These are phyloP conservation scores for Leishmania braziliensis DNA, from an alignment of 208 protist species.

Conservation along the genomic window DNA sequence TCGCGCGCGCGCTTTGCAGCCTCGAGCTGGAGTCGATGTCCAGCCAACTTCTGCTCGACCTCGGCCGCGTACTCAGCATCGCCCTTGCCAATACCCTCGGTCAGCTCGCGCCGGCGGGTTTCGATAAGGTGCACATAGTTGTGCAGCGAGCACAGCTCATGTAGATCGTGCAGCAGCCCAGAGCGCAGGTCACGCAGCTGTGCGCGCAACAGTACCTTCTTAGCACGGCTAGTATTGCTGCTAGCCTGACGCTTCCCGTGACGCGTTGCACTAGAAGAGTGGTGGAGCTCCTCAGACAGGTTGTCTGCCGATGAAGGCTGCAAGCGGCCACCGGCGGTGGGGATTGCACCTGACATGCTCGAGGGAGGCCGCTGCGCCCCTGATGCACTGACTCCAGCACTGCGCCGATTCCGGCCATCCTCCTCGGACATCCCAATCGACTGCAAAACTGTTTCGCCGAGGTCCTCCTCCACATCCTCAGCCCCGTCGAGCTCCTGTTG, in stretches of 20 bases:
- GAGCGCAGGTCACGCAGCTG: constrained; percentile 39
- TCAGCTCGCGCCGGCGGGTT: constrained; percentile 32
- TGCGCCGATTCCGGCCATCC: not conserved
- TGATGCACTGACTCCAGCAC: not conserved
- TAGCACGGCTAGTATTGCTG: not conserved
- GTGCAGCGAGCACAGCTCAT: constrained; percentile 64
- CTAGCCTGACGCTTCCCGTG: not conserved
- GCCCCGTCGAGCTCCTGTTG: not conserved
- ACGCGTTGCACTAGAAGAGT: not conserved
- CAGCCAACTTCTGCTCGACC: constrained; percentile 43
- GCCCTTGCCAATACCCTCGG: constrained; percentile 26
- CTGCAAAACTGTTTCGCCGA: not conserved
- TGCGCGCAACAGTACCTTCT: constrained; percentile 7
- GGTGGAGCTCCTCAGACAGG: too few species aligned
- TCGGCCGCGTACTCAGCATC: constrained; percentile 59
- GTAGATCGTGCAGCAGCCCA: constrained; percentile 59
- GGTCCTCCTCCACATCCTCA: not conserved
- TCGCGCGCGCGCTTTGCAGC: constrained; percentile 32
- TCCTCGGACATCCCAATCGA: not conserved
- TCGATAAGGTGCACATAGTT: constrained; percentile 75
- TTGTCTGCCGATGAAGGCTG: not conserved
- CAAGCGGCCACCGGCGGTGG: not conserved
- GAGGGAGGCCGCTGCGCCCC: not conserved
- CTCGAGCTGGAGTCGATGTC: constrained; percentile 44
- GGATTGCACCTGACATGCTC: not conserved